Percentiles rank a stretch among this genome's conserved stretches.
Conservation (phyloP, 2,329 filamentous ascomycete genomes). For the Fusarium drepaniforme region DNA sequence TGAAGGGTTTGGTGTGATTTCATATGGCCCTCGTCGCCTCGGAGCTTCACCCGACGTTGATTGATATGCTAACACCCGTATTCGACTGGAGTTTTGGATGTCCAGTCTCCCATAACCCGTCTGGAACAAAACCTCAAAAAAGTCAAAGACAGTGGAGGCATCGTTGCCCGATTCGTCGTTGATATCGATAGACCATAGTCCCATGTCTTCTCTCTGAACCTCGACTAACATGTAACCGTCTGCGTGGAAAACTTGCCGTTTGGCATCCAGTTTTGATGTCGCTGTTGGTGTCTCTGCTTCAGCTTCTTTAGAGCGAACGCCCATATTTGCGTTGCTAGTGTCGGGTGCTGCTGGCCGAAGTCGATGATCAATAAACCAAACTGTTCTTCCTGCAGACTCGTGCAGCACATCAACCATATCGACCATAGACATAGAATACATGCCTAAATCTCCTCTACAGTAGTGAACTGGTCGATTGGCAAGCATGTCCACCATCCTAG, state of each 20-base stretch:
- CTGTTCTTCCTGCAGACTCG: not conserved
- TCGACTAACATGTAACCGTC: not conserved
- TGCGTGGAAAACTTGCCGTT: not conserved
- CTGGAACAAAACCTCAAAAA: not conserved
- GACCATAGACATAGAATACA: not conserved
- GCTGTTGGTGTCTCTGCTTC: not conserved
- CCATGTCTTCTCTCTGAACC: not conserved
- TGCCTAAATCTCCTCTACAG: not conserved
- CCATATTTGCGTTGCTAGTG: not conserved
- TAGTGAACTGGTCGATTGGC: not conserved
- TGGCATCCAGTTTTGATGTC: not conserved
- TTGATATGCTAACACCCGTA: not conserved
- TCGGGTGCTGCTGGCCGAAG: not conserved
- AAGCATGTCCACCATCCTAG: not conserved
- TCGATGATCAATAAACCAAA: conserved; percentile 28
- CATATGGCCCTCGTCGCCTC: not conserved
- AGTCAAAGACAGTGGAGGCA: not conserved
- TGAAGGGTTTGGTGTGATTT: not conserved
- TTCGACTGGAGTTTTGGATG: not conserved
- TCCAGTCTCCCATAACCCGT: not conserved
- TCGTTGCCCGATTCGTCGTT: not conserved
- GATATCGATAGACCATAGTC: not conserved
- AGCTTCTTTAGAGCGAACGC: not conserved
- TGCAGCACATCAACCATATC: conserved; percentile 13
- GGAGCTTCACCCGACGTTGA: not conserved